Conservation (phyloP, 441 rosid genomes). For the Cnidoscolus chayamansa region DNA sequence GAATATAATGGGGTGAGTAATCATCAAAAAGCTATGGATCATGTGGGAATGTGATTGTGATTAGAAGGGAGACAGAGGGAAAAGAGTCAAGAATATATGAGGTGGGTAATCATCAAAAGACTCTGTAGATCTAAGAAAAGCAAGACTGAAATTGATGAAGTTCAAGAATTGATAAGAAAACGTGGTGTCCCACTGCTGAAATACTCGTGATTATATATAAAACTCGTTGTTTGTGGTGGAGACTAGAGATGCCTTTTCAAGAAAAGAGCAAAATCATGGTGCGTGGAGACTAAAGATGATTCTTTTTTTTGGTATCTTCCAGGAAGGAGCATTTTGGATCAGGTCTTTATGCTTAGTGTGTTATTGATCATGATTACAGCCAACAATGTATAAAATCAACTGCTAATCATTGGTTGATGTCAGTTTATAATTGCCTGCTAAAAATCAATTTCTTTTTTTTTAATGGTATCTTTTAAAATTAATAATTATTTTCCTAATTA, state of each 20-base stretch:
- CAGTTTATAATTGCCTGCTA: too few relatives aligned
- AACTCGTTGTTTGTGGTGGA: background rate
- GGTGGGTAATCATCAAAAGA: slow-evolving; percentile 4
- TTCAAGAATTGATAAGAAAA: background rate
- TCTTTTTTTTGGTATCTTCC: slow-evolving; percentile 14
- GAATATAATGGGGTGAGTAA: slow-evolving; percentile 5
- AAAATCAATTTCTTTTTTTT: too few relatives aligned
- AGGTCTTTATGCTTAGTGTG: too few relatives aligned
- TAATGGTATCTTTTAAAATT: too few relatives aligned
- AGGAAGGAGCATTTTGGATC: slow-evolving; percentile 11
- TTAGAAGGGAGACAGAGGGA: background rate
- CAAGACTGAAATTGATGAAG: background rate
- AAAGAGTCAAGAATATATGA: background rate
- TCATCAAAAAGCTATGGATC: background rate
- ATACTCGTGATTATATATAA: too few relatives aligned
- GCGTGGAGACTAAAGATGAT: too few relatives aligned
- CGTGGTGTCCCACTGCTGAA: background rate
- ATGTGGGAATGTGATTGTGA: slow-evolving; percentile 1
- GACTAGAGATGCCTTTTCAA: background rate
- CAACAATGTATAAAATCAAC: too few relatives aligned
- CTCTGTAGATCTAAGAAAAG: background rate
- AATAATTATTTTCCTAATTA: too few relatives aligned
- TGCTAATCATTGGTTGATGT: too few relatives aligned
- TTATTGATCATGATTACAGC: too few relatives aligned
- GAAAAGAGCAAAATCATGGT: background rate